A percentile compares a stretch with the other conserved stretches of the same genome.
phyloP scores from a whole-genome alignment of 179 eudicot genomes.

The Actinidia arguta region DNA sequence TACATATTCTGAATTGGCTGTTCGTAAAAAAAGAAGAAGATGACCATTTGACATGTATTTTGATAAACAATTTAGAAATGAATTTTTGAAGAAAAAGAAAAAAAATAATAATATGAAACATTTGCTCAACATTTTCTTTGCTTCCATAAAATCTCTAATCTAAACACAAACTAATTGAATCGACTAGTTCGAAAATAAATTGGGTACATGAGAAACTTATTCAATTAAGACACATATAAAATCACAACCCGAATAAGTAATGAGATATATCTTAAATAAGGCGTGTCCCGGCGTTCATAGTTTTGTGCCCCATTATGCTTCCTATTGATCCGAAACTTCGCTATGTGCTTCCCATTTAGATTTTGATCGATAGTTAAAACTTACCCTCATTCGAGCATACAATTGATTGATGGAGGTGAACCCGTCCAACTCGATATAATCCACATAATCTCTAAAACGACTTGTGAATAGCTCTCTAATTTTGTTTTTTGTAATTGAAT shows the following conservation, averaged over 20 bases:
- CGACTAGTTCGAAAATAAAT: too few species aligned
- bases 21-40: too few species aligned
- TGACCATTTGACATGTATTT: too few species aligned
- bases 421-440: conserved; percentile 35
- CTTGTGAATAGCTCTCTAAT: conserved; percentile 30
- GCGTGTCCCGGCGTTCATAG: conserved; percentile 36
- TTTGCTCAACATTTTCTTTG: too few species aligned
- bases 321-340: conserved; percentile 45
- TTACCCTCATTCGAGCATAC: conserved; percentile 43
- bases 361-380: conserved; percentile 43
- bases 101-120: too few species aligned
- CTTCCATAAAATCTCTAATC: too few species aligned
- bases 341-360: conserved; percentile 33
- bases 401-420: conserved; percentile 23
- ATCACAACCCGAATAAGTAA: background rate
- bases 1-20: too few species aligned
- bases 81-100: too few species aligned
- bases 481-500: conserved; percentile 39
- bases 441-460: conserved; percentile 52
- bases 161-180: too few species aligned
- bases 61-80: too few species aligned
- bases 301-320: conserved; percentile 70
- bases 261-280: background rate
- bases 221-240: too few species aligned
- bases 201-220: too few species aligned